Conservation (phyloP, 192 early-diverging fungal genomes). For the Geosiphon pyriformis region DNA sequence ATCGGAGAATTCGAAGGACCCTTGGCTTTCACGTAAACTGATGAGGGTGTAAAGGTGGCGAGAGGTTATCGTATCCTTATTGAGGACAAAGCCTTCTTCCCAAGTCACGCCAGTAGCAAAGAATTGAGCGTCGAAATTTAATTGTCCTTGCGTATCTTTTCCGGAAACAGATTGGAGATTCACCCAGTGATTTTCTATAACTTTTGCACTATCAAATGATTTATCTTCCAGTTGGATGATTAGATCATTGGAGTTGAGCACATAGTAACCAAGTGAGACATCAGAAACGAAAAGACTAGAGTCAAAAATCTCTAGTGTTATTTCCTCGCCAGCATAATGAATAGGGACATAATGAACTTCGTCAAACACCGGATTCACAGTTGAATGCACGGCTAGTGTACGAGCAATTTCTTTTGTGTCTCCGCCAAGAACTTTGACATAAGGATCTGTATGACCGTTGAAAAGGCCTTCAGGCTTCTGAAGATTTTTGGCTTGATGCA, state of each 20-base stretch:
- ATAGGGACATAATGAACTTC: constrained; percentile 18
- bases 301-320: constrained; percentile 13
- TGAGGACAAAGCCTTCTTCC: constrained; percentile 2
- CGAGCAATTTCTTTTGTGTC: constrained; percentile 4
- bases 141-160: background rate
- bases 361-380: constrained; percentile 2
- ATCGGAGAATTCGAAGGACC: constrained; percentile 11
- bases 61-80: background rate
- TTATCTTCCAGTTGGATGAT: constrained; percentile 1
- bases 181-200: background rate
- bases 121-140: constrained; percentile 13
- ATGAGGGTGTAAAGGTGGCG: constrained; percentile 11
- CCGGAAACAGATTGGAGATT: background rate
- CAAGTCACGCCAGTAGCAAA: background rate
- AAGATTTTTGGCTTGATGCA: constrained; percentile 2
- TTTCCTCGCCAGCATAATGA: constrained; percentile 7
- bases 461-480: background rate
- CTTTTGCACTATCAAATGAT: background rate
- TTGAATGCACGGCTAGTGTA: background rate
- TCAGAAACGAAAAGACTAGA: constrained; percentile 10
- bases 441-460: constrained; percentile 11
- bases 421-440: constrained; percentile 5
- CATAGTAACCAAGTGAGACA: background rate
- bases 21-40: background rate
- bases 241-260: background rate